Base-by-base conservation (phyloP, 129 eudicot species). In the Flaveria brownii region DNA sequence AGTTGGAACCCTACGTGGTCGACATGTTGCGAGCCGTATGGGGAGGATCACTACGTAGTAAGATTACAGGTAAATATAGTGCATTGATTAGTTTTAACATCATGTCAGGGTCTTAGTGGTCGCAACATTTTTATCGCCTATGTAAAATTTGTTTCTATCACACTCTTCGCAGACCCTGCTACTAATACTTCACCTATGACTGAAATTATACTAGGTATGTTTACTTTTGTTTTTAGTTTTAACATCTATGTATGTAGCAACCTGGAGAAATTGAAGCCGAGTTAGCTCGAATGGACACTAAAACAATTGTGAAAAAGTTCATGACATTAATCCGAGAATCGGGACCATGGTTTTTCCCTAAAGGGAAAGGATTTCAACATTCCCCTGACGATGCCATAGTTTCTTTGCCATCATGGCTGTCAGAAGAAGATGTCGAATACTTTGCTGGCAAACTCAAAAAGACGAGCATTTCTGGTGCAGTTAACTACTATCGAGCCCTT, bases 401-500 rank as follows among this genome's bases (percentile, higher is more conserved):
- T 5, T 49, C 72, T 6, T 81, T 89, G 71, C 96, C 96, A 16
- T 42, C 88, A 15, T 93, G 96, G 98, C 52, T 90, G 14, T 78
- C 95, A 0, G 83, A 90, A 25, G 84, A 83, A 70, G 98, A 93
- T 56, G 49, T 90, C 1, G 75, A 84, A 28, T 93, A 93, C 76
- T 90, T 83, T 64, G 81, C 85, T 36, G 36, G 75, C 76, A 80
- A 77, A 69, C 85, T 77, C 56, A 81, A 83, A 46, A 78, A 88
- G 52, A 50, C 84, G 5, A 90, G 96, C 77, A 81, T 90, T 62
- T 51, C 91, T 23, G 96, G 95, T 4, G 91, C 85, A 33, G 23
- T 92, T 28, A 90, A 93, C 73, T 90, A 90, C 81, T 92, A 89
- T 65, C 88, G 92, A 13, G 92, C 75, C 0, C 78, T 17, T 77